Conservation (phyloP, 169 alveolate species). For the Eimeria acervulina region DNA sequence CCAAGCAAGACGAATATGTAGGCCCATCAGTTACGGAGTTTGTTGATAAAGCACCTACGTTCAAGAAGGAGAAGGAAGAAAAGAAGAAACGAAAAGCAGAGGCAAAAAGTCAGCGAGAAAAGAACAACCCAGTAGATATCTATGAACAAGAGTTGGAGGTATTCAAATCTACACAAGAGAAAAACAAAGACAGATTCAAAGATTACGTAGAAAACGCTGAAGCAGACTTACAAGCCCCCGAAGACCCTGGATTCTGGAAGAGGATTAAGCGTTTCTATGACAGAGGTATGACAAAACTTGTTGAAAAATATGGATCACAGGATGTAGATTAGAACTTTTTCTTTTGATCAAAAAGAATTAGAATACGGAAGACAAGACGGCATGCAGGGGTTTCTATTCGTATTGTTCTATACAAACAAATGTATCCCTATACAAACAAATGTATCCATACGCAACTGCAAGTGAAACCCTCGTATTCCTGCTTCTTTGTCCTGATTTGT, state of each 20-base stretch:
- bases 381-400: no score
- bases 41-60: slow-evolving; percentile 6
- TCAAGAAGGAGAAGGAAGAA: background rate
- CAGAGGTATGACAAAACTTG: background rate
- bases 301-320: background rate
- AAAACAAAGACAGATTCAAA: slow-evolving; percentile 14
- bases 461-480: no score
- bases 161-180: background rate
- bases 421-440: no score
- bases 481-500: no score
- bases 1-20: background rate
- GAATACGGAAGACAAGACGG: no score
- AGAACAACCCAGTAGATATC: background rate
- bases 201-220: slow-evolving; percentile 34
- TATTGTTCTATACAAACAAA: no score
- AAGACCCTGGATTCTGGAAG: background rate
- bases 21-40: background rate
- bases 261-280: background rate
- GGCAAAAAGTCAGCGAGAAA: background rate
- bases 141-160: background rate
- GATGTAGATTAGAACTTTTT: no score
- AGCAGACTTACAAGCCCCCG: background rate
- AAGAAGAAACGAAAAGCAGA: background rate
- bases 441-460: no score
- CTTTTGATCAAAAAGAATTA: no score